These are phyloP conservation scores for Diaporthe sp. DNA, from an alignment of 2,329 filamentous ascomycete genomes.

Conservation along the genomic window DNA sequence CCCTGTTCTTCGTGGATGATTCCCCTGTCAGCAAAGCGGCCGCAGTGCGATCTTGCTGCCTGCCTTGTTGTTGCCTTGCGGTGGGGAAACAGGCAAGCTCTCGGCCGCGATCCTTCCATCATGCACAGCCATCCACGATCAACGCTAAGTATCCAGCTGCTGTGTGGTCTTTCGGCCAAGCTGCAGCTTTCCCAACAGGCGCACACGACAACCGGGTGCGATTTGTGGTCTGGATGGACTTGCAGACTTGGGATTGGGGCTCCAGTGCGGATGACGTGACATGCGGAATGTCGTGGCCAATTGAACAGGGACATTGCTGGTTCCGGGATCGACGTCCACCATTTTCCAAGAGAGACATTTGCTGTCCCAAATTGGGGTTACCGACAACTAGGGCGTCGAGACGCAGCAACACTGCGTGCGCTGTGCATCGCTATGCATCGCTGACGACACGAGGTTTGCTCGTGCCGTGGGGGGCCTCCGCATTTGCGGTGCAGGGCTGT, in stretches of 20 bases:
- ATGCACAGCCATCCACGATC: constrained; percentile 13
- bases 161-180: neutral
- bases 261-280: constrained; percentile 7
- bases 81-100: neutral
- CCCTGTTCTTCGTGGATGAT: neutral
- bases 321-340: neutral
- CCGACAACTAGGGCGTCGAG: neutral
- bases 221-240: neutral
- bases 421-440: neutral
- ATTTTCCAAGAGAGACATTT: constrained; percentile 1
- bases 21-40: neutral
- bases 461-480: neutral
- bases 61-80: constrained; percentile 6
- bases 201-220: no score
- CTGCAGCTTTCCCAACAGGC: neutral
- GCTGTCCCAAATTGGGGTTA: neutral
- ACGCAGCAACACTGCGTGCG: constrained; percentile 18
- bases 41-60: constrained; percentile 14
- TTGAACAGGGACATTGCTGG: constrained; percentile 21
- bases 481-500: neutral
- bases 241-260: neutral
- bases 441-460: constrained; percentile 6
- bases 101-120: constrained; percentile 14
- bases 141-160: neutral
- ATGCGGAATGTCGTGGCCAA: constrained; percentile 15